phyloP scores from a whole-genome alignment of 495 filamentous ascomycete genomes.

The Neurospora sp. region DNA sequence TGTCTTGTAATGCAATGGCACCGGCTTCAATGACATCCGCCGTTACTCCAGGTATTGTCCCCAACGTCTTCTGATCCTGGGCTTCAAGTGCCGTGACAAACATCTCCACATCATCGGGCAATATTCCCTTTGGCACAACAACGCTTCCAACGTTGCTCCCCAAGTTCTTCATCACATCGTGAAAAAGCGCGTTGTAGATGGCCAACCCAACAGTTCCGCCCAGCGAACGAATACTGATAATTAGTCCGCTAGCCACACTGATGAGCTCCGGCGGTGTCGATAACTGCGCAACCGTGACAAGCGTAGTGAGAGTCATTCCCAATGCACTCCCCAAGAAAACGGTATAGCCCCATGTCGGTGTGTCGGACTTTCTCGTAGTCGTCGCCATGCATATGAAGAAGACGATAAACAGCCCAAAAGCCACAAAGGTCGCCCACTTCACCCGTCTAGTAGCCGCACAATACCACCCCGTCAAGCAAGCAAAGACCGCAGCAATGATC shows the following conservation, averaged over 20 bases:
- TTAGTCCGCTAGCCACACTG: constrained; percentile 9
- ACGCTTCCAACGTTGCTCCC: constrained; percentile 13
- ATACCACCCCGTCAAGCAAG: constrained; percentile 14
- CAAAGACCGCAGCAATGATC: constrained; percentile 8
- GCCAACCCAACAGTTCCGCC: constrained; percentile 26
- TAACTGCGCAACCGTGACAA: constrained; percentile 25
- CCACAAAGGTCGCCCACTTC: constrained; percentile 11
- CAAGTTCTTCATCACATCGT: constrained; percentile 6
- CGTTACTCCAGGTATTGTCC: constrained; percentile 10
- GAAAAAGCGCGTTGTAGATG: constrained; percentile 22
- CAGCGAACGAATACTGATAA: not conserved
- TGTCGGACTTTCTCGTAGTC: constrained; percentile 3
- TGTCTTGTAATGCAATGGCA: constrained; percentile 10
- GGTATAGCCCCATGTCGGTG: constrained; percentile 20
- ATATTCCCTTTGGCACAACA: constrained; percentile 13
- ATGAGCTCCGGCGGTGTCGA: constrained; percentile 25
- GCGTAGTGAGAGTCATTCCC: constrained; percentile 17
- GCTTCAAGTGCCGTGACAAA: constrained; percentile 14
- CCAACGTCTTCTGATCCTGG: constrained; percentile 9
- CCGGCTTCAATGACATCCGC: constrained; percentile 12
- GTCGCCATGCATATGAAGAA: constrained; percentile 24
- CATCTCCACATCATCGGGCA: not conserved
- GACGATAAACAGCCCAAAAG: constrained; percentile 15
- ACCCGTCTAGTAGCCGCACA: constrained; percentile 15
- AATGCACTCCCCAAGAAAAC: constrained; percentile 21